Evolutionary conservation across 176 grass and related monocot species (phyloP).

Genomic region (Oryza officinalis): DNA sequence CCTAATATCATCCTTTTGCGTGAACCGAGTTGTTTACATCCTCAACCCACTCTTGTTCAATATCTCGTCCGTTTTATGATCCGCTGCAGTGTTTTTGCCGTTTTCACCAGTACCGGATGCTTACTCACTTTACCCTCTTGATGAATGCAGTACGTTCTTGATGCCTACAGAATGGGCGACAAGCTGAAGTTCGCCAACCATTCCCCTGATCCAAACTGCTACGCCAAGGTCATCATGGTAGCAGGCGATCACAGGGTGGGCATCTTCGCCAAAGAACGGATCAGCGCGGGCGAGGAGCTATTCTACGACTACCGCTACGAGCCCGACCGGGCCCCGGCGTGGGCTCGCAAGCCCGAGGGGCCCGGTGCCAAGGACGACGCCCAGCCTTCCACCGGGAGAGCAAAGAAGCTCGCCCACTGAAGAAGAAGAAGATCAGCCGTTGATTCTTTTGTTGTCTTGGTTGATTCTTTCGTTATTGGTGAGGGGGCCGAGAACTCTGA

Average conservation of each 20-base stretch:
- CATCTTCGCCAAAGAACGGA: slow-evolving; percentile 94
- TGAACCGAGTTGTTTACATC: background rate
- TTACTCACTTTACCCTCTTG: slow-evolving; percentile 23
- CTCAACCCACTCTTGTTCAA: background rate
- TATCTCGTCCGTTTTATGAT: background rate
- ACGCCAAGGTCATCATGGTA: slow-evolving; percentile 96
- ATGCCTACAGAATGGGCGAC: slow-evolving; percentile 94
- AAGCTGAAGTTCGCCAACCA: slow-evolving; percentile 99
- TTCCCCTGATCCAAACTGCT: slow-evolving; percentile 93
- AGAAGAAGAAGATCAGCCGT: background rate
- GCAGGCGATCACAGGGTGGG: slow-evolving; percentile 95
- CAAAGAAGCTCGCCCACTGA: slow-evolving; percentile 83
- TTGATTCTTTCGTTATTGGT: background rate
- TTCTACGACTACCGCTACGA: slow-evolving; percentile 96
- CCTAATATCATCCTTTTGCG: background rate
- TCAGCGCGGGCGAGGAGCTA: slow-evolving; percentile 72
- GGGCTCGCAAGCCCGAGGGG: slow-evolving; percentile 86
- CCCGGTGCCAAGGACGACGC: slow-evolving; percentile 60
- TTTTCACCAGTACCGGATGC: background rate
- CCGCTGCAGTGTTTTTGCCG: background rate
- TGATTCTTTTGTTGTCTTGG: background rate
- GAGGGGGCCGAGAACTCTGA: background rate
- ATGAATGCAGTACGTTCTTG: slow-evolving; percentile 83
- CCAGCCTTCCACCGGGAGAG: slow-evolving; percentile 67
- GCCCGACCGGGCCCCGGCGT: slow-evolving; percentile 76